Evolutionary conservation across 345 rosid species (phyloP), one percentile per base, ranked within the genome.

Genomic region (Laguncularia racemosa): DNA sequence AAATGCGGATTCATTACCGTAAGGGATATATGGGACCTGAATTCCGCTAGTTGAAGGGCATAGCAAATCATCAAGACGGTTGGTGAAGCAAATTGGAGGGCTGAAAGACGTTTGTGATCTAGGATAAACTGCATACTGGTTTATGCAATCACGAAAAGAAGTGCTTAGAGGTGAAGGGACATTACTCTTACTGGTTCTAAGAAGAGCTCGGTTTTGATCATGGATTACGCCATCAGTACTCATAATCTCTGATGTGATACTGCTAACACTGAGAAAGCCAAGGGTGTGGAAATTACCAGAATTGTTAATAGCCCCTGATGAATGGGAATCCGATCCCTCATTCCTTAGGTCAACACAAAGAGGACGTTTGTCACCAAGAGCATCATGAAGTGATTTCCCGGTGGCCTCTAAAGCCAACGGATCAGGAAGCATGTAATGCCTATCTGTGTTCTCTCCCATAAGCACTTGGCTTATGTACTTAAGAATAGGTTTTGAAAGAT

Each of bases 401-500:
- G 71, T 66, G 12, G 66, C 69, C 46, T 57, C 64, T 1, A 74
- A 74, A 44, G 69, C 64, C 14, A 46, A 53, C 10, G 44, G 47
- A 50, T 74, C 69, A 16, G 52, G 67, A 44, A 53, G 23, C 28
- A 52, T 59, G 50, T 49, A 59, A 28, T 46, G 60, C n/a, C 28
- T 46, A 16, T 70, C 72, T 20, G 64, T 20, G 57, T 70, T 63
- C 48, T 66, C 72, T 18, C 70, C 75, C 72, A 74, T 66, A 0
- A 74, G 67, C 60, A 63, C 58, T 44, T 70, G 65, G 52, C 45
- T 70, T 33, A 74, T 56, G 72, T 59, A 74, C 57, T 74, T 63
- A 26, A 74, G 69, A 53, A 60, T 46, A 6, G 53, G 53, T 44
- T 59, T 43, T 3, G 51, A 67, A 23, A 46, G 57, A 38, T 66